Evolutionary conservation across 2,329 filamentous ascomycete genomes (phyloP), one percentile per base, ranked within the genome.

Genomic region (Fusarium caatingaense): DNA sequence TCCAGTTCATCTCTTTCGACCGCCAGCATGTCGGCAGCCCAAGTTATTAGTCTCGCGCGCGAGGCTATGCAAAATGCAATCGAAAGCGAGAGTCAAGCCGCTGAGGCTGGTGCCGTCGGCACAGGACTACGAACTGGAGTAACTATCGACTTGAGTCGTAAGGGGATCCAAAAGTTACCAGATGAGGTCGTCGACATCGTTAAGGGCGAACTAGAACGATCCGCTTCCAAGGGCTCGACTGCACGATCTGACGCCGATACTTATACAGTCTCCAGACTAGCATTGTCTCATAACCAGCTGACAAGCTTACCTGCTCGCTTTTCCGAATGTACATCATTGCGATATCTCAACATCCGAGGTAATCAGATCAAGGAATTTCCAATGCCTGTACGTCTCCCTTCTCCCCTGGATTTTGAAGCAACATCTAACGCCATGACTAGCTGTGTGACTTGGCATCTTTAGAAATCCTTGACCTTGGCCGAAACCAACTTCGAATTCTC

Each of bases 391-490:
- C 80, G 37, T 42, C 25, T 47, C 55, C 45, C 73, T 55, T 67
- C 62, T 58, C 58, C 44, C 18, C 11, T 34, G 25, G 25, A 16
- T 20, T 21, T 44, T 42, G 68, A 71, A 50, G 16, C 56, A 72
- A 23, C 25, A n/a, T 56, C 74, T 78, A 63, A 78, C 64, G 51
- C 16, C 25, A 56, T 47, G 23, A 40, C 23, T 77, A 97, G 94
- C 88, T 98, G 62, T 94, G 95, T 78, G 90, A 94, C 79, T 86
- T 98, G 66, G 91, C 89, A 55, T 92, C 93, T 34, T 87, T 98
- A 58, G 94, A 98, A 81, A 97, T 98, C 63, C 87, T 98, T 66
- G 95, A 98, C 81, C 86, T 98, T 57, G 94, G 94, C 78, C 89
- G 93, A 74, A 98, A 98, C 78, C 93, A 92, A 78, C 89, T 98